Percentiles rank a stretch among this genome's conserved stretches.
phyloP scores from a whole-genome alignment of 2,329 filamentous ascomycete species.

The Colletotrichum lindemuthianum region DNA sequence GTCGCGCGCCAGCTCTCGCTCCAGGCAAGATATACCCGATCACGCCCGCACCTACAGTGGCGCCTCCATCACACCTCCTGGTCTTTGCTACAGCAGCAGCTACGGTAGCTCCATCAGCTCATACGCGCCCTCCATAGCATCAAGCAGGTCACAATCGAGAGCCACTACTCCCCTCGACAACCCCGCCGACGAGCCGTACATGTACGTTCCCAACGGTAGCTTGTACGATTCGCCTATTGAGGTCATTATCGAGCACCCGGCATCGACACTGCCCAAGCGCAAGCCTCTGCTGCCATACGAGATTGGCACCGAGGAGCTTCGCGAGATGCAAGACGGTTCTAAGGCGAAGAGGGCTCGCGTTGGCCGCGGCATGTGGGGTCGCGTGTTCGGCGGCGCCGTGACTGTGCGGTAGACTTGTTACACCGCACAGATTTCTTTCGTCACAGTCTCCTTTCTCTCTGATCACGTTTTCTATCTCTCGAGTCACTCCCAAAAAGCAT shows the following conservation, averaged over 20 bases:
- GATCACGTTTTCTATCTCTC: slow-evolving; percentile 33
- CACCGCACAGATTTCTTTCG: slow-evolving; percentile 10
- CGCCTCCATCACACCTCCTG: slow-evolving; percentile 54
- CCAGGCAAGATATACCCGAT: slow-evolving; percentile 53
- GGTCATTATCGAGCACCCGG: slow-evolving; percentile 52
- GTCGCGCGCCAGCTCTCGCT: slow-evolving; percentile 54
- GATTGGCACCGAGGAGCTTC: slow-evolving; percentile 63
- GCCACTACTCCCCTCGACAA: slow-evolving; percentile 62
- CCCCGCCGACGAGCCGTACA: slow-evolving; percentile 55
- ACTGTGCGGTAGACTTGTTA: slow-evolving; percentile 46
- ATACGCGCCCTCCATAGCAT: slow-evolving; percentile 59
- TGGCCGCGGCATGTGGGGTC: slow-evolving; percentile 61
- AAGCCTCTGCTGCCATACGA: slow-evolving; percentile 61
- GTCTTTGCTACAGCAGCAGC: slow-evolving; percentile 55
- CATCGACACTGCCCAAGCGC: slow-evolving; percentile 46
- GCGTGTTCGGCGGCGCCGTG: slow-evolving; percentile 60
- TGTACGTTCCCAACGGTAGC: slow-evolving; percentile 51
- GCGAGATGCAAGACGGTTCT: slow-evolving; percentile 57
- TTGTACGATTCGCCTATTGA: slow-evolving; percentile 62
- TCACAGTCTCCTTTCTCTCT: slow-evolving; percentile 27
- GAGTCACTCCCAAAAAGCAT: slow-evolving; percentile 32
- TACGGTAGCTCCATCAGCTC: slow-evolving; percentile 53
- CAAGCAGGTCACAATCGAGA: slow-evolving; percentile 53
- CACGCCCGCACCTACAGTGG: slow-evolving; percentile 51
- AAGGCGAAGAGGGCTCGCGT: slow-evolving; percentile 61